Base-by-base conservation (phyloP, 2,329 filamentous ascomycete genomes). In the Chaetomiaceae sp. region DNA sequence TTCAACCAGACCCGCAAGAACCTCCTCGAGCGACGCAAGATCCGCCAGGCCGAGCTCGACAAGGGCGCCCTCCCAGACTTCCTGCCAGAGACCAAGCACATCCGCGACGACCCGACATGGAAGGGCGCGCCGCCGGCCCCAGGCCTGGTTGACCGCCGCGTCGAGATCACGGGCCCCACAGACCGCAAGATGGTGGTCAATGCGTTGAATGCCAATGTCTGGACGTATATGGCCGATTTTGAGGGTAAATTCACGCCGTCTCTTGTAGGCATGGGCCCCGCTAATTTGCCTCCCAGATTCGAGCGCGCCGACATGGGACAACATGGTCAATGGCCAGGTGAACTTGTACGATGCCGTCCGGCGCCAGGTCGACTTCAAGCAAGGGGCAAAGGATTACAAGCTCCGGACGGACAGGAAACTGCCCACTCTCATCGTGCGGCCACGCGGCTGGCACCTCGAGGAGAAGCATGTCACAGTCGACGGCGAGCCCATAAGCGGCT, bases 171-270 rank as follows among this genome's bases (percentile, higher is more conserved):
- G 5, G 94, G 94, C 8, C 94, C 94, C 1, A 96, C 91, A 6
- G 94, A 97, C 73, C 82, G 94, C 62, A 99, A 97, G 81, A 99
- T 99, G 94, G 90, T 97, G 43, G 89, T 97, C 58, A 99, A 99
- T 71, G 94, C 94, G 9, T 69, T 97, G 69, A 99, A 97, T 73
- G 86, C 92, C 41, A 82, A 97, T 66, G 94, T 97, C 21, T 97
- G 89, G 87, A 97, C 92, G 52, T 99, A 97, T 67, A 99, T 99
- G 94, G 94, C 94, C 43, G 94, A 99, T 73, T 95, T 99, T 62
- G 94, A 99, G 75, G 92, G 91, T 94, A 71, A 65, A 80, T 70
- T n/a, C n/a, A n/a, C n/a, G n/a, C n/a, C n/a, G n/a, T n/a, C n/a
- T n/a, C n/a, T n/a, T n/a, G n/a, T 27, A 20, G 40, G 18, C 33